Evolutionary conservation across 208 protist species (phyloP).

Genomic region (Phytomonas sp.): DNA sequence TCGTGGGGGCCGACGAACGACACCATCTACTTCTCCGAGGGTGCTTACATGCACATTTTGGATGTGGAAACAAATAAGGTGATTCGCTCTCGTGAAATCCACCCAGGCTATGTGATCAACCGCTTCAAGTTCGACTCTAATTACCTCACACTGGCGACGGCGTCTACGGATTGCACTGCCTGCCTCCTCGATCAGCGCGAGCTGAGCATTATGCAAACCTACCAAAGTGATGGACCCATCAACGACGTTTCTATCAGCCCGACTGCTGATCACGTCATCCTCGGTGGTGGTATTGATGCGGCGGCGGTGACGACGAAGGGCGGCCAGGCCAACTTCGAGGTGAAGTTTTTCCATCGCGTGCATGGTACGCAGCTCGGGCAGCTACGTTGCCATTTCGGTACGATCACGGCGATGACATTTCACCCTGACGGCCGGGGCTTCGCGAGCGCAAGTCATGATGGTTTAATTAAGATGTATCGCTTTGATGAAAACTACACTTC

Average conservation of each 20-base stretch:
- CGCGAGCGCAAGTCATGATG: slow-evolving; percentile 92
- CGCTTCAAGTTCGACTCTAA: slow-evolving; percentile 89
- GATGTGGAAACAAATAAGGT: slow-evolving; percentile 88
- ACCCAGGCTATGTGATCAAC: slow-evolving; percentile 62
- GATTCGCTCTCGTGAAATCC: slow-evolving; percentile 54
- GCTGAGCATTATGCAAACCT: slow-evolving; percentile 91
- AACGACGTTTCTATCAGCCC: slow-evolving; percentile 96
- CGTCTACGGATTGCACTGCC: slow-evolving; percentile 92
- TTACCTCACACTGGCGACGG: slow-evolving; percentile 89
- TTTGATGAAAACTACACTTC: slow-evolving; percentile 92
- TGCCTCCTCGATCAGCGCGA: slow-evolving; percentile 93
- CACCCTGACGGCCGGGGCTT: slow-evolving; percentile 93
- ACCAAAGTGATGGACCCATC: slow-evolving; percentile 93
- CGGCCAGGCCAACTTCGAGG: slow-evolving; percentile 91
- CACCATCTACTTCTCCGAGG: slow-evolving; percentile 92
- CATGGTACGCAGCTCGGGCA: slow-evolving; percentile 93
- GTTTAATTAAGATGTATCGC: slow-evolving; percentile 93
- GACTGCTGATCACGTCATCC: slow-evolving; percentile 81
- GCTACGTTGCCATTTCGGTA: slow-evolving; percentile 97
- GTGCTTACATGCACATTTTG: slow-evolving; percentile 89
- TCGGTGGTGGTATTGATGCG: slow-evolving; percentile 97
- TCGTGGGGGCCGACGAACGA: slow-evolving; percentile 95
- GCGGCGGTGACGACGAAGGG: slow-evolving; percentile 91
- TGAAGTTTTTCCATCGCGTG: slow-evolving; percentile 95
- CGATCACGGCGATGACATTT: slow-evolving; percentile 95